Evolutionary conservation across 176 grass and related monocot genomes (phyloP).

Genomic region (Tillandsia leiboldiana): DNA sequence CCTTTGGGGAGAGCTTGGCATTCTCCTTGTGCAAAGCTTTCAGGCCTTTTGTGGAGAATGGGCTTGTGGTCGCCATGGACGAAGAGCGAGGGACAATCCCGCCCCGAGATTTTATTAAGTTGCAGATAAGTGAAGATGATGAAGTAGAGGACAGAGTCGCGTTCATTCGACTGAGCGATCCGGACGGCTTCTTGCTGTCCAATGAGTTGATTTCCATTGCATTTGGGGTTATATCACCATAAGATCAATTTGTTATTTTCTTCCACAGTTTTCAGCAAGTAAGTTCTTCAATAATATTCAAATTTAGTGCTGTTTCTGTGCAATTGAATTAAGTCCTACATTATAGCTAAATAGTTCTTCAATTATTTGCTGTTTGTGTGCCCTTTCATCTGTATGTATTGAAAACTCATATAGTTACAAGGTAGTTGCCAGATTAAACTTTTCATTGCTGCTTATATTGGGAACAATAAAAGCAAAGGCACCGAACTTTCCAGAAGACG

Average conservation of each 20-base stretch:
- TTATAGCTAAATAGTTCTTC: neutral
- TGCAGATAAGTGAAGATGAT: slow-evolving; percentile 13
- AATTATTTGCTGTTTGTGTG: too few species aligned
- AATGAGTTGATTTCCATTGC: slow-evolving; percentile 91
- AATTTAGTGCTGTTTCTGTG: neutral
- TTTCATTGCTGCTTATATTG: too few species aligned
- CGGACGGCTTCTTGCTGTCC: slow-evolving; percentile 76
- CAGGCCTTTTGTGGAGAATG: slow-evolving; percentile 55
- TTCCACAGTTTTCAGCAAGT: neutral
- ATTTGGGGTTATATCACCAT: slow-evolving; percentile 68
- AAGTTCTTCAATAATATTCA: neutral
- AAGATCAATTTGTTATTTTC: slow-evolving; percentile 3
- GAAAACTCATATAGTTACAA: too few species aligned
- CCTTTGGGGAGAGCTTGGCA: slow-evolving; percentile 39
- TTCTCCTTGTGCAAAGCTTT: slow-evolving; percentile 45
- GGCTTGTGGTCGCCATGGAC: slow-evolving; percentile 56
- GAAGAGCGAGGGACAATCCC: slow-evolving; percentile 29
- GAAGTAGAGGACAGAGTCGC: slow-evolving; percentile 30
- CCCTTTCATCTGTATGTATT: too few species aligned
- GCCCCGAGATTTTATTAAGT: slow-evolving; percentile 35
- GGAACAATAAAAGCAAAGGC: neutral
- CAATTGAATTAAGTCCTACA: neutral
- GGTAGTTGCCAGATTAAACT: too few species aligned
- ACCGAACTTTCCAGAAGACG: neutral
- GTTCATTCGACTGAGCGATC: slow-evolving; percentile 70